Percentiles rank a stretch among this genome's conserved stretches.
phyloP scores from a whole-genome alignment of 1,284 basidiomycete genomes.

The Xerocomus amazonicus region DNA sequence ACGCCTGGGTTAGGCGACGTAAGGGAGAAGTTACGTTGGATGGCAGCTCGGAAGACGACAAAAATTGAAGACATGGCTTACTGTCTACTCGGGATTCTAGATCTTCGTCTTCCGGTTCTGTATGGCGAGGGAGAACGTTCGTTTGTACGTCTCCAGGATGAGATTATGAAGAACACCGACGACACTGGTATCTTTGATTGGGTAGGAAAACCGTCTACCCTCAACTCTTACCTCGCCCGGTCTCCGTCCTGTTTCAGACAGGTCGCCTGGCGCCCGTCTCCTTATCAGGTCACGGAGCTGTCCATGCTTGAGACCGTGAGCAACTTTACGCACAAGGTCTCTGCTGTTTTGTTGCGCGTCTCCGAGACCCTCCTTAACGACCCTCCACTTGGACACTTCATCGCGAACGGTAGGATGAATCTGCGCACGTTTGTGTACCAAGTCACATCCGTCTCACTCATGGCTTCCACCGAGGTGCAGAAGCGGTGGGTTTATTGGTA shows the following conservation, averaged over 20 bases:
- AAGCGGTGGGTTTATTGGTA: constrained; percentile 16
- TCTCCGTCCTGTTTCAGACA: constrained; percentile 24
- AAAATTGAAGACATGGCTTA: constrained; percentile 27
- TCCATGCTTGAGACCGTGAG: constrained; percentile 11
- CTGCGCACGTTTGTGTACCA: constrained; percentile 25
- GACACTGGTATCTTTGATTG: constrained; percentile 28
- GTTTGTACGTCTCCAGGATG: constrained; percentile 29
- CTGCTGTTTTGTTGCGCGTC: constrained; percentile 10
- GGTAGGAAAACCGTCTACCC: constrained; percentile 23
- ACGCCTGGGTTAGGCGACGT: constrained; percentile 20
- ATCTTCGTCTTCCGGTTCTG: constrained; percentile 23
- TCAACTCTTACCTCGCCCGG: constrained; percentile 27
- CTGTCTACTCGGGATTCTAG: constrained; percentile 29
- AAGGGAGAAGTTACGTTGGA: constrained; percentile 24
- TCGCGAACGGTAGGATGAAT: constrained; percentile 31
- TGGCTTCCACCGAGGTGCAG: not conserved
- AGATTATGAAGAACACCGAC: constrained; percentile 29
- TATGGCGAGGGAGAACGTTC: constrained; percentile 24
- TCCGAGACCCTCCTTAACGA: constrained; percentile 19
- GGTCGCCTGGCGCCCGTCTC: constrained; percentile 10
- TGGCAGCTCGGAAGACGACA: constrained; percentile 22
- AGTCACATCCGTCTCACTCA: constrained; percentile 15
- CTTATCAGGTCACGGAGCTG: not conserved
- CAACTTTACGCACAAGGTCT: constrained; percentile 12
- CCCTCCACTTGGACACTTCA: constrained; percentile 29